These are phyloP conservation scores for Cladorrhinum sp. DNA, from an alignment of 2,329 filamentous ascomycete genomes.

Conservation along the genomic window DNA sequence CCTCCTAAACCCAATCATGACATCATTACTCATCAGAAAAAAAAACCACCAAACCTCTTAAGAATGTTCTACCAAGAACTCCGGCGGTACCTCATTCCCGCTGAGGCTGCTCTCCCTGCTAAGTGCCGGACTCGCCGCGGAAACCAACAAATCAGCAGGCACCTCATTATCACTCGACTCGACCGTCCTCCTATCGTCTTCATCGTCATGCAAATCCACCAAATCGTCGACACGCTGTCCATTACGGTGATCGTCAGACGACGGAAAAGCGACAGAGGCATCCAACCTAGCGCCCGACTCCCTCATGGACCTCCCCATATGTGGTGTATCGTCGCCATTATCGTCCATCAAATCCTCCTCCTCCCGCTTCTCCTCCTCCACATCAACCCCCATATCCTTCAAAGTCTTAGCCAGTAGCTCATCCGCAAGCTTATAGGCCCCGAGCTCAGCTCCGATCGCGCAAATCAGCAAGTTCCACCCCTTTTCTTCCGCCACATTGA, in stretches of 20 bases:
- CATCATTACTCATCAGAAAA: too few species aligned
- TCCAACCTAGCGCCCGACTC: conserved; percentile 2
- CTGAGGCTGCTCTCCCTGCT: conserved; percentile 27
- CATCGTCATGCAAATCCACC: conserved; percentile 34
- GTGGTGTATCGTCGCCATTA: conserved; percentile 21
- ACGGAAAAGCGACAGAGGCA: neutral
- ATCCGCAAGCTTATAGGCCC: conserved; percentile 34
- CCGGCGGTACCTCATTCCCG: conserved; percentile 48
- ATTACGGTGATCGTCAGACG: neutral
- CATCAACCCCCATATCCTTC: conserved; percentile 31
- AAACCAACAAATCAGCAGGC: conserved; percentile 50
- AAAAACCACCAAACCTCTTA: too few species aligned
- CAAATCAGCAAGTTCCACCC: conserved; percentile 74
- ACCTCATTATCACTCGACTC: conserved; percentile 43
- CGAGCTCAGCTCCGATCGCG: conserved; percentile 64
- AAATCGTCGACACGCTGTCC: conserved; percentile 24
- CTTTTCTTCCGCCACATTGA: conserved; percentile 55
- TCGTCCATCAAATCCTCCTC: conserved; percentile 11
- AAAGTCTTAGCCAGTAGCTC: conserved; percentile 32
- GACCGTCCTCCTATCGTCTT: conserved; percentile 21
- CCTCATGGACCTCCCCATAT: conserved; percentile 20
- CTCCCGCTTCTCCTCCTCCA: conserved; percentile 14
- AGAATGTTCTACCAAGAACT: conserved; percentile 49
- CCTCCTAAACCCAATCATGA: too few species aligned
- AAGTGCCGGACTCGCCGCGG: conserved; percentile 33